phyloP scores from a whole-genome alignment of 495 filamentous ascomycete species.

The Trichoderma gamsii region DNA sequence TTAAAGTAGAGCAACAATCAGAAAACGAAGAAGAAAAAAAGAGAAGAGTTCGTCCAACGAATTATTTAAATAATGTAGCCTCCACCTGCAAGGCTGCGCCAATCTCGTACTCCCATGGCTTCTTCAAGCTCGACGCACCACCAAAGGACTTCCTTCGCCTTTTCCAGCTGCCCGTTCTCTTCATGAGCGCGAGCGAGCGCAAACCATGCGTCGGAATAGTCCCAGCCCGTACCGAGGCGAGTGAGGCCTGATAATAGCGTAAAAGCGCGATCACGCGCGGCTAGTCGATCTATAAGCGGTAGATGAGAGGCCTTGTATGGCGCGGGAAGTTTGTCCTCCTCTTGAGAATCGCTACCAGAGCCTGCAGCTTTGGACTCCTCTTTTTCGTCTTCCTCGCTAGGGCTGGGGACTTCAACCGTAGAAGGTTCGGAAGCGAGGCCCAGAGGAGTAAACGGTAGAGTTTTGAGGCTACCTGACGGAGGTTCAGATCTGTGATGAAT shows the following conservation, averaged over 20 bases:
- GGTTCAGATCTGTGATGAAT: constrained; percentile 18
- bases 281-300: constrained; percentile 66
- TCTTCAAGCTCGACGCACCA: constrained; percentile 74
- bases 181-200: constrained; percentile 80
- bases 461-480: constrained; percentile 22
- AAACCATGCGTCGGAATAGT: constrained; percentile 90
- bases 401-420: neutral
- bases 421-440: constrained; percentile 29
- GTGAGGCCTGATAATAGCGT: constrained; percentile 73
- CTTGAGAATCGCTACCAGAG: constrained; percentile 3
- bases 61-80: constrained; percentile 50
- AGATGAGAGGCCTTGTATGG: constrained; percentile 47
- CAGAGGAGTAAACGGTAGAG: constrained; percentile 35
- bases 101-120: constrained; percentile 52
- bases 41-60: neutral
- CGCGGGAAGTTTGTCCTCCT: constrained; percentile 32
- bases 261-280: constrained; percentile 80
- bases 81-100: constrained; percentile 48
- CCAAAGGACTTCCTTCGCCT: constrained; percentile 72
- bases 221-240: constrained; percentile 83
- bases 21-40: neutral
- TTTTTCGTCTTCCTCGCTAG: constrained; percentile 18
- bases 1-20: neutral
- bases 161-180: constrained; percentile 72
- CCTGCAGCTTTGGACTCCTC: constrained; percentile 17